phyloP scores from a whole-genome alignment of 768 basidiomycete genomes.

The Mycena belliarum region DNA sequence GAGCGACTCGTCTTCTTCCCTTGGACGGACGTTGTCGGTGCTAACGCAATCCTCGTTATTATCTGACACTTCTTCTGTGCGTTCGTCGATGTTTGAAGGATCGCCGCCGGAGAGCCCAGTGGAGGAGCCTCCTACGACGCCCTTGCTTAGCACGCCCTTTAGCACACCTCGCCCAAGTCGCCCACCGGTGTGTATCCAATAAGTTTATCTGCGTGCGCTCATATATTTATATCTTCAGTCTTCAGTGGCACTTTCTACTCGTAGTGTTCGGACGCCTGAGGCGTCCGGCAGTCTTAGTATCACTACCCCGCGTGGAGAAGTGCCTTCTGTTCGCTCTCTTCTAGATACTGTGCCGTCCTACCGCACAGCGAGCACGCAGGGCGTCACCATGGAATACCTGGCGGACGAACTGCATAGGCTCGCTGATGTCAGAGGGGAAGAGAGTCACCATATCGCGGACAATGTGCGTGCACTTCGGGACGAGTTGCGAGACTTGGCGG shows the following conservation, averaged over 20 bases:
- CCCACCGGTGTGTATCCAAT: slow-evolving; percentile 28
- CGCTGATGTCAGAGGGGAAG: slow-evolving; percentile 61
- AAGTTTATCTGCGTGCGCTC: neutral
- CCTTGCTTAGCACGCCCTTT: slow-evolving; percentile 21
- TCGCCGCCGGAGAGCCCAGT: neutral
- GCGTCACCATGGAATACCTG: slow-evolving; percentile 50
- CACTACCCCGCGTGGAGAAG: slow-evolving; percentile 46
- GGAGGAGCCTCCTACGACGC: slow-evolving; percentile 13
- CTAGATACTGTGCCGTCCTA: slow-evolving; percentile 46
- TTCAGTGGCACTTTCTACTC: slow-evolving; percentile 32
- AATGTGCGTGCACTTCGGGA: slow-evolving; percentile 71
- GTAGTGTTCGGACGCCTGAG: slow-evolving; percentile 39
- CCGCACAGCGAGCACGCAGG: slow-evolving; percentile 50
- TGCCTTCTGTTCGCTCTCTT: slow-evolving; percentile 49
- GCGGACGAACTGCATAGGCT: slow-evolving; percentile 57
- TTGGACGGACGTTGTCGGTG: slow-evolving; percentile 16
- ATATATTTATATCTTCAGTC: slow-evolving; percentile 26
- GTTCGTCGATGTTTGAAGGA: neutral
- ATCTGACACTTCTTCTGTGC: slow-evolving; percentile 8
- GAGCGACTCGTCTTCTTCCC: slow-evolving; percentile 9
- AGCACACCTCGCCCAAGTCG: slow-evolving; percentile 25
- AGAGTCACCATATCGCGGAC: slow-evolving; percentile 63
- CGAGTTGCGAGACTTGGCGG: slow-evolving; percentile 64
- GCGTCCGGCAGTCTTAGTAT: slow-evolving; percentile 39
- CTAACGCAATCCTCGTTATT: slow-evolving; percentile 18